Evolutionary conservation across 1,139 yeast genomes (phyloP), one percentile per base, ranked within the genome.

Genomic region (Saccharomyces hybrid): DNA sequence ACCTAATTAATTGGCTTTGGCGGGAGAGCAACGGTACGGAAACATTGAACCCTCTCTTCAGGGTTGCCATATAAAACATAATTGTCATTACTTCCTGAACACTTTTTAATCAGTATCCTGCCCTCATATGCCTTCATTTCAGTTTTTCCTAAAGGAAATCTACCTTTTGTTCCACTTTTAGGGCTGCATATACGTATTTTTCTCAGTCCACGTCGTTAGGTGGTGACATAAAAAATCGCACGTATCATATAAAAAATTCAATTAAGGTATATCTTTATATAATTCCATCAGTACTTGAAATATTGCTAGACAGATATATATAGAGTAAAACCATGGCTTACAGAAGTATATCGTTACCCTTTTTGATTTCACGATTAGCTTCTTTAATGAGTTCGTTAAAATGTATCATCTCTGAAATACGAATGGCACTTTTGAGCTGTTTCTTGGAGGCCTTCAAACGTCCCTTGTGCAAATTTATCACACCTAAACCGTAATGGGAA

Each of bases 401-500:
- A 12, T 83, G 84, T 60, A 86, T 78, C 14, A 83, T 82, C 61
- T 78, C 77, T 2, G 95, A 89, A 57, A 90, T 73, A 14, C 83
- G 78, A 50, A 88, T 75, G 0, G 95, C 82, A 65, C 86, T 91
- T 14, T 85, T 74, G 49, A 90, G 73, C 28, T 80, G 72, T 32
- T 82, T 74, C 58, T 79, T 80, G 0, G 96, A 90, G 57, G 76
- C 72, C 3, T 55, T 55, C 5, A 58, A 44, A 3, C 59, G 57
- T n/a, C 69, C 68, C 29, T 76, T 62, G 65, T 88, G 91, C 27
- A 87, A 71, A 50, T 82, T 78, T 16, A 88, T 79, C 3, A 89
- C 96, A 0, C 97, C 97, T 34, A 88, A 73, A 0, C 96, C 95
- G 65, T 88, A 90, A 0, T 88, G 81, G 0, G 96, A 82, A 64